A percentile compares a stretch with the other conserved stretches of the same genome.
These are phyloP conservation scores for Imleria badia DNA, from an alignment of 768 basidiomycete species.

Conservation along the genomic window DNA sequence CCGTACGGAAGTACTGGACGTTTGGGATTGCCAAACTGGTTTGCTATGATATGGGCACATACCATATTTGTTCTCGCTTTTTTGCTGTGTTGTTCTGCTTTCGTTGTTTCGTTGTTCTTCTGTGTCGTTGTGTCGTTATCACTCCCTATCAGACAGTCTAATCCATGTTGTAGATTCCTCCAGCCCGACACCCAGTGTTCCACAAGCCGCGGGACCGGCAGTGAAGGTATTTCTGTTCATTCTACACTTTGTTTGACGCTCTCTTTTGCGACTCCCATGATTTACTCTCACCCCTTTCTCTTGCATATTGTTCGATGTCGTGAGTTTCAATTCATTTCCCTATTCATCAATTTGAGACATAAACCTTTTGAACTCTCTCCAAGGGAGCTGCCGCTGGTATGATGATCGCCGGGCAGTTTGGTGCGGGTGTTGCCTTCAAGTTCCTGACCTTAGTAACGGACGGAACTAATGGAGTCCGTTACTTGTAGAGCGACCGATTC, in stretches of 20 bases:
- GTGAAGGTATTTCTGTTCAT: neutral
- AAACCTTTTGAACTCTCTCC: too few relatives aligned
- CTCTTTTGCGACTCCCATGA: too few relatives aligned
- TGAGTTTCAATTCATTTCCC: neutral
- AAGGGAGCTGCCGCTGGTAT: too few relatives aligned
- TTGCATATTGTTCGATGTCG: neutral
- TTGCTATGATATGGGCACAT: neutral
- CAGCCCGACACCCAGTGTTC: too few relatives aligned
- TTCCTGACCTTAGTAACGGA: too few relatives aligned
- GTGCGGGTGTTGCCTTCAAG: too few relatives aligned
- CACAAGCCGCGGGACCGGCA: neutral
- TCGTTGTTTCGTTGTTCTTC: neutral
- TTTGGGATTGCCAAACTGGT: neutral
- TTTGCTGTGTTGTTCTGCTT: neutral
- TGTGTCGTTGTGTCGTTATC: neutral
- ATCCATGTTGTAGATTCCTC: neutral
- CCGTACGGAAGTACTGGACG: neutral
- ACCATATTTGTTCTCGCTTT: neutral
- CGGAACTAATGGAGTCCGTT: too few relatives aligned
- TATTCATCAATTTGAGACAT: neutral
- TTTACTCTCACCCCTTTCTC: neutral
- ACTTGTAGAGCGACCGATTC: too few relatives aligned
- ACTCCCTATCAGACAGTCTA: neutral
- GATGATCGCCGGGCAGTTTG: too few relatives aligned
- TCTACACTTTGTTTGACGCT: neutral